A percentile compares a stretch with the other conserved stretches of the same genome.
Evolutionary conservation across 1,284 basidiomycete species (phyloP).

Genomic region (Phellopilus nigrolimitatus): DNA sequence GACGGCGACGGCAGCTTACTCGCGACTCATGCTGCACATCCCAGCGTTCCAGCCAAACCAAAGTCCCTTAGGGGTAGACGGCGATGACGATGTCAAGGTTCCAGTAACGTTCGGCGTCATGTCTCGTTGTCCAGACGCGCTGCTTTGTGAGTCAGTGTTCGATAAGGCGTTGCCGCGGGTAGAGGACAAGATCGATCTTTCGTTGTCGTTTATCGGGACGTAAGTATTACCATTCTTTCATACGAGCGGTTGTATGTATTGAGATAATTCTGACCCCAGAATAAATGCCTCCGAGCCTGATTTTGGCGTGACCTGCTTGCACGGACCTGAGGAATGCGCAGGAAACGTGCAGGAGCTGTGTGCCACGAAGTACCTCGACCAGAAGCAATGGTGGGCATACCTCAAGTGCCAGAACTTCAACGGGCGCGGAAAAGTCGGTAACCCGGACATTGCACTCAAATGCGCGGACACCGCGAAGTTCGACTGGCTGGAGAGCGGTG

Average conservation of each 20-base stretch:
- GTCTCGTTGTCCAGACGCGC: conserved; percentile 74
- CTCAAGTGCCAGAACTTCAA: conserved; percentile 73
- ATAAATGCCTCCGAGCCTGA: conserved; percentile 56
- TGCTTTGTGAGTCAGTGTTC: conserved; percentile 75
- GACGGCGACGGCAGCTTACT: conserved; percentile 6
- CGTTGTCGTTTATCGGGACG: conserved; percentile 71
- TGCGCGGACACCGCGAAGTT: conserved; percentile 63
- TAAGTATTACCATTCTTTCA: conserved; percentile 34
- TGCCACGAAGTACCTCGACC: conserved; percentile 51
- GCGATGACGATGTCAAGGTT: conserved; percentile 25
- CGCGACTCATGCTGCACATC: conserved; percentile 18
- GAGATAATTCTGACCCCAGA: conserved; percentile 39
- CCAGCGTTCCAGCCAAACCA: conserved; percentile 5
- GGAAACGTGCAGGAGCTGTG: conserved; percentile 87
- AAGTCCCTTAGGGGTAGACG: neutral
- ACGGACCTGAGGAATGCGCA: conserved; percentile 77
- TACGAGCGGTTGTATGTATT: conserved; percentile 5
- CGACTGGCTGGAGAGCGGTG: conserved; percentile 61
- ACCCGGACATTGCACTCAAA: conserved; percentile 54
- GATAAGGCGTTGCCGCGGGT: conserved; percentile 64
- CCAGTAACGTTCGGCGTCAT: conserved; percentile 64
- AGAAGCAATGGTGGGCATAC: conserved; percentile 66
- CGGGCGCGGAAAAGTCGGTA: conserved; percentile 61
- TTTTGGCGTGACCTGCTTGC: conserved; percentile 74
- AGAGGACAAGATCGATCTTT: conserved; percentile 62